Evolutionary conservation across 768 basidiomycete species (phyloP).

Genomic region (Hygrophoropsis aurantiaca): DNA sequence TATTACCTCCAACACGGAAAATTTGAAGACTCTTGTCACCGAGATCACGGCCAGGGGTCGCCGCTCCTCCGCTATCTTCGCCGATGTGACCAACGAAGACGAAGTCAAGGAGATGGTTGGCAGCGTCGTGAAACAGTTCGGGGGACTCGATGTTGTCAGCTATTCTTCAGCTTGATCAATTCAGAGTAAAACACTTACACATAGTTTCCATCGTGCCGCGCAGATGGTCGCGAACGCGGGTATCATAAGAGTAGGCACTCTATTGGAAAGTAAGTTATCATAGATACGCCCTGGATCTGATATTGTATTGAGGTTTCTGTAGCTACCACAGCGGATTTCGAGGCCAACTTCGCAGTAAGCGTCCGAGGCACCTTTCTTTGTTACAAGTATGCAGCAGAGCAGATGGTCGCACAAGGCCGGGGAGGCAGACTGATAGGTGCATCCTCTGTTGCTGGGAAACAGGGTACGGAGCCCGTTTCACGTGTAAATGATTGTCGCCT

Average conservation of each 20-base stretch:
- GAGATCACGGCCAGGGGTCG: conserved; percentile 22
- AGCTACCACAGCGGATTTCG: conserved; percentile 35
- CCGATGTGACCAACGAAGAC: conserved; percentile 20
- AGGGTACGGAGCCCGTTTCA: conserved; percentile 10
- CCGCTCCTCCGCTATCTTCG: conserved; percentile 13
- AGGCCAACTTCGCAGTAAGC: conserved; percentile 36
- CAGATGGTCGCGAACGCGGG: conserved; percentile 22
- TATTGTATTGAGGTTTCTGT: not conserved
- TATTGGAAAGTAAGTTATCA: conserved; percentile 12
- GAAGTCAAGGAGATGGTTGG: conserved; percentile 22
- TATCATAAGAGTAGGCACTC: conserved; percentile 6
- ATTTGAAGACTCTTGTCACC: conserved; percentile 9
- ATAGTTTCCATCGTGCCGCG: not conserved
- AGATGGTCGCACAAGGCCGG: conserved; percentile 43
- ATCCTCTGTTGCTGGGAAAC: conserved; percentile 36
- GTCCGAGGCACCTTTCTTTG: conserved; percentile 39
- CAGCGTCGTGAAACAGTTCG: conserved; percentile 13
- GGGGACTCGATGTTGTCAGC: conserved; percentile 5
- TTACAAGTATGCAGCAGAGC: conserved; percentile 42
- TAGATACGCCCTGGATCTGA: conserved; percentile 2
- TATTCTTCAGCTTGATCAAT: not conserved
- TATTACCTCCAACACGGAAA: conserved; percentile 13
- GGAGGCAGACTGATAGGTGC: conserved; percentile 44
- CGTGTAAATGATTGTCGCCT: too few species aligned
- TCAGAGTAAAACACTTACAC: not conserved